Percentiles rank a stretch among this genome's conserved stretches.
Evolutionary conservation across 495 filamentous ascomycete genomes (phyloP).

Genomic region (Cercophora scortea): DNA sequence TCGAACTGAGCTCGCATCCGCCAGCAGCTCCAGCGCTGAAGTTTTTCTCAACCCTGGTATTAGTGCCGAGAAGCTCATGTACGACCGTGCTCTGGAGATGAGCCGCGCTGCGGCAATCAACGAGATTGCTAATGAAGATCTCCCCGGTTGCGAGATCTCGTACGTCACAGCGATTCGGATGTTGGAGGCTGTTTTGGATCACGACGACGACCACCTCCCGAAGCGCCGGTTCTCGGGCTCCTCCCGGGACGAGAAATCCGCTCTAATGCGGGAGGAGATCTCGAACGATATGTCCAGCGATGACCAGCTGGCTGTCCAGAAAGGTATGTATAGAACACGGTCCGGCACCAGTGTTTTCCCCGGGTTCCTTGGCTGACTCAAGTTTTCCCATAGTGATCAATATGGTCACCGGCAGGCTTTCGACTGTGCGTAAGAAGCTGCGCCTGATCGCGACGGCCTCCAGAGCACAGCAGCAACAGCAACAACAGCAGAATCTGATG

Average conservation of each 20-base stretch:
- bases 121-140: constrained; percentile 85
- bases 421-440: constrained; percentile 34
- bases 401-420: constrained; percentile 34
- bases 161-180: constrained; percentile 88
- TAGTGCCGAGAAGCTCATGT: constrained; percentile 96
- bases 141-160: constrained; percentile 81
- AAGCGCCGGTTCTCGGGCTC: constrained; percentile 29
- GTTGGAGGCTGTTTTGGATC: constrained; percentile 89
- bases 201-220: constrained; percentile 61
- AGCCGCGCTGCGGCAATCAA: constrained; percentile 88
- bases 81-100: constrained; percentile 95
- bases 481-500: constrained; percentile 21
- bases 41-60: constrained; percentile 59
- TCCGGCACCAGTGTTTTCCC: neutral
- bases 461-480: constrained; percentile 25
- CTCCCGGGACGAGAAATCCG: constrained; percentile 34
- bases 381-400: constrained; percentile 29
- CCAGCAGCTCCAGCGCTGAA: constrained; percentile 50
- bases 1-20: constrained; percentile 33
- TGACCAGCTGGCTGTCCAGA: constrained; percentile 64
- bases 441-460: constrained; percentile 36
- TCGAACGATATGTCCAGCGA: constrained; percentile 58
- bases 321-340: constrained; percentile 39
- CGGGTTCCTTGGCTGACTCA: constrained; percentile 7
- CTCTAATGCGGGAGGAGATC: constrained; percentile 33